These are phyloP conservation scores for Candida palmyrensis DNA, from an alignment of 805 yeast genomes.

Conservation along the genomic window DNA sequence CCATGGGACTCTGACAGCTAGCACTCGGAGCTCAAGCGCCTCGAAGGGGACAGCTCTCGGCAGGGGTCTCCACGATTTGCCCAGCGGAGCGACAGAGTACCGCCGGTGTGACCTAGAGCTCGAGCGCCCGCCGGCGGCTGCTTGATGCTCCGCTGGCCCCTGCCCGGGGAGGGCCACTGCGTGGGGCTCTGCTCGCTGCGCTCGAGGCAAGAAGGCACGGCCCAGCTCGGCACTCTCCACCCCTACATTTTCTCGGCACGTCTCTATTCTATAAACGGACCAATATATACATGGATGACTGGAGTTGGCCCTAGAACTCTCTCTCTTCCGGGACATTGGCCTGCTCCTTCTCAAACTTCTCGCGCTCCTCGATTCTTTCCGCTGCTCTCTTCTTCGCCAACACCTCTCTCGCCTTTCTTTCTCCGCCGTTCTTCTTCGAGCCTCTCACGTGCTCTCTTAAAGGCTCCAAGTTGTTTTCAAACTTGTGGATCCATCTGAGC, in stretches of 20 bases:
- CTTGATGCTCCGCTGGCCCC: conserved; percentile 2
- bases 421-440: conserved; percentile 82
- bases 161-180: conserved; percentile 1
- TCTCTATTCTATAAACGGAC: conserved; percentile 1
- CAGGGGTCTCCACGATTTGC: too few species aligned
- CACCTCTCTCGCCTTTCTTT: conserved; percentile 59
- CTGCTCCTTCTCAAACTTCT: conserved; percentile 29
- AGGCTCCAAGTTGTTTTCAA: conserved; percentile 48
- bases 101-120: too few species aligned
- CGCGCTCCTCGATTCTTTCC: conserved; percentile 50
- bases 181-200: conserved; percentile 1
- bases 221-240: background rate
- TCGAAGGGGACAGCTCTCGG: too few species aligned
- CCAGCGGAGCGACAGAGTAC: background rate
- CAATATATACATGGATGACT: background rate
- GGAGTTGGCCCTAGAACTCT: conserved; percentile 24
- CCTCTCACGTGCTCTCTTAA: conserved; percentile 57
- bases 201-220: background rate
- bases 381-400: conserved; percentile 56
- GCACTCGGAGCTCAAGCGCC: too few species aligned
- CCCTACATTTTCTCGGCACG: background rate
- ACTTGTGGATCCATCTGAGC: conserved; percentile 66
- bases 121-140: too few species aligned
- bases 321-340: conserved; percentile 40
- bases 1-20: too few species aligned